Conservation (phyloP, 352 stramenopile genomes). For the Pythium guiyangense region DNA sequence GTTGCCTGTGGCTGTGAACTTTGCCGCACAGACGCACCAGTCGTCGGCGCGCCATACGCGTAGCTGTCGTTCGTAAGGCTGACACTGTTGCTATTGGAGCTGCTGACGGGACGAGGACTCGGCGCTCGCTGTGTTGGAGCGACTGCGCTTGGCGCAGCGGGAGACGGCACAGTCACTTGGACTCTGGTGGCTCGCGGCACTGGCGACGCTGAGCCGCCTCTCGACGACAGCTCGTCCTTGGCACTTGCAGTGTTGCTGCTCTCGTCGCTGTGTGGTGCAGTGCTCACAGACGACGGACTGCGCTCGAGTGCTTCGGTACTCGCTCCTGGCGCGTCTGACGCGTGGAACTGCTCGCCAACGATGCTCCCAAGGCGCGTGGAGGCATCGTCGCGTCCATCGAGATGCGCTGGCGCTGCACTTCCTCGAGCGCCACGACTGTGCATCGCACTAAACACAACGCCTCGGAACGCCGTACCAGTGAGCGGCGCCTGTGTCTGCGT, state of each 20-base stretch:
- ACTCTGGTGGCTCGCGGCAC: too few species aligned
- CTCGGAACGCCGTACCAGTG: slow-evolving; percentile 1
- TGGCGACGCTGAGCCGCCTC: too few species aligned
- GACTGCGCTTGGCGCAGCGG: too few species aligned
- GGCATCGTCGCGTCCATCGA: background rate
- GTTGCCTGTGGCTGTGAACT: background rate
- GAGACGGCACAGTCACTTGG: too few species aligned
- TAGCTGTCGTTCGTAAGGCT: background rate
- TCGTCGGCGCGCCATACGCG: background rate
- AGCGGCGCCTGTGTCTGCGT: background rate
- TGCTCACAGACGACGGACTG: too few species aligned
- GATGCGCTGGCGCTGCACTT: background rate
- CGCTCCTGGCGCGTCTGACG: background rate
- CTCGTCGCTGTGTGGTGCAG: background rate
- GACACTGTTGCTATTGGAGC: background rate
- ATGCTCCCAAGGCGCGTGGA: background rate
- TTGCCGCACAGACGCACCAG: background rate
- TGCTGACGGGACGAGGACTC: background rate
- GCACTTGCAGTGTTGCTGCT: too few species aligned
- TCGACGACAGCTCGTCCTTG: too few species aligned
- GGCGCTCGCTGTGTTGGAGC: too few species aligned
- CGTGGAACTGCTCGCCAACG: slow-evolving; percentile 2
- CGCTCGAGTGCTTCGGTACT: background rate
- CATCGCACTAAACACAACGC: slow-evolving; percentile 13
- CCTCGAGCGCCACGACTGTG: background rate